Conservation (phyloP, 2,329 filamentous ascomycete genomes). For the Venturia carpophila region DNA sequence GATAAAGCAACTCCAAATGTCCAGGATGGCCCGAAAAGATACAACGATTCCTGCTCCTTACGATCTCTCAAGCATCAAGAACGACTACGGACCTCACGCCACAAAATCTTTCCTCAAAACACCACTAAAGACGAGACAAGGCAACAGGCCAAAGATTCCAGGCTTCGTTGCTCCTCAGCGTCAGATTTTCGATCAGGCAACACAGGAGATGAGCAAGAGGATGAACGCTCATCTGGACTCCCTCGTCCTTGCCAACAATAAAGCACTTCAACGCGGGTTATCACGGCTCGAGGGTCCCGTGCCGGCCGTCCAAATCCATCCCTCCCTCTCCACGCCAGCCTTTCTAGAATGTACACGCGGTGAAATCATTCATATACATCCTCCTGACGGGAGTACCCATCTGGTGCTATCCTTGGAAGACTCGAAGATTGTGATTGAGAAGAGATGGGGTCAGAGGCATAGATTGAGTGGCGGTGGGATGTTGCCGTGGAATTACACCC, state of each 20-base stretch:
- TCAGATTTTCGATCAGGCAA: neutral
- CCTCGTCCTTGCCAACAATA: neutral
- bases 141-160: neutral
- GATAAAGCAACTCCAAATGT: neutral
- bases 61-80: neutral
- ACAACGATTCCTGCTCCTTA: slow-evolving; percentile 1
- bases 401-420: slow-evolving; percentile 4
- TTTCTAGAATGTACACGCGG: neutral
- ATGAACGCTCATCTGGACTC: slow-evolving; percentile 1
- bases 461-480: slow-evolving; percentile 1
- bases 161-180: slow-evolving; percentile 13
- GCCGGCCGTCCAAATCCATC: slow-evolving; percentile 2
- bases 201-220: neutral
- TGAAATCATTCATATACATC: slow-evolving; percentile 14
- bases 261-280: neutral
- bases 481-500: slow-evolving; percentile 8
- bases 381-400: slow-evolving; percentile 12
- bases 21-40: slow-evolving; percentile 5
- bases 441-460: slow-evolving; percentile 10
- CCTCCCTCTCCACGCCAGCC: neutral
- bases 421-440: neutral
- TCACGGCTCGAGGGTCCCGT: slow-evolving; percentile 13
- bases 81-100: slow-evolving; percentile 6
- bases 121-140: neutral
- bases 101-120: neutral